Conservation (phyloP, 2,329 filamentous ascomycete genomes). For the Cercospora canescens region DNA sequence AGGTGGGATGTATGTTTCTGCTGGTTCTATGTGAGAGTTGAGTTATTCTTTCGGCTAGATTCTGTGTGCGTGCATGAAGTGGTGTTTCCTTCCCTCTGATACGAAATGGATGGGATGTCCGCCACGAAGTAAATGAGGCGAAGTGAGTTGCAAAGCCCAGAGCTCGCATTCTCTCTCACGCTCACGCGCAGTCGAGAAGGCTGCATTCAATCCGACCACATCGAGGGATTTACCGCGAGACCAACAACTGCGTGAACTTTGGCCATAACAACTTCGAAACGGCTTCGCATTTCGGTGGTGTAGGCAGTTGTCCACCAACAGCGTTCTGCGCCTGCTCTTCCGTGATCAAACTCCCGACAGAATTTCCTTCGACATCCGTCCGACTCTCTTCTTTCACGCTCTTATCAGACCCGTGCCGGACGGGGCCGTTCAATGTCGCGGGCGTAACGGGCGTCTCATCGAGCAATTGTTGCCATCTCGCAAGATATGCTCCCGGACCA, state of each 20-base stretch:
- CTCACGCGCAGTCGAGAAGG: not conserved
- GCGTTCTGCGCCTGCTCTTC: constrained; percentile 34
- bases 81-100: constrained; percentile 14
- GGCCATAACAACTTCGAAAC: constrained; percentile 35
- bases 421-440: constrained; percentile 49
- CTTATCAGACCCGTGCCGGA: constrained; percentile 46
- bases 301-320: constrained; percentile 30
- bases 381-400: constrained; percentile 39
- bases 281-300: constrained; percentile 32
- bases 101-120: constrained; percentile 5
- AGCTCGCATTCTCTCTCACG: no score
- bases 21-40: not conserved
- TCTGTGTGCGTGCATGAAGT: not conserved
- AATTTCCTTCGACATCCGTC: constrained; percentile 37
- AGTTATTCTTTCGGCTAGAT: not conserved
- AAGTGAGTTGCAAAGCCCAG: no score
- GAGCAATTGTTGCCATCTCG: constrained; percentile 70
- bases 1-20: no score
- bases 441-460: constrained; percentile 71
- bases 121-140: no score
- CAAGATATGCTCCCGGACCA: constrained; percentile 71
- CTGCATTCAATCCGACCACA: not conserved
- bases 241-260: constrained; percentile 37
- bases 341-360: constrained; percentile 24
- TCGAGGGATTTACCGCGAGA: not conserved